Evolutionary conservation across 495 filamentous ascomycete species (phyloP), one percentile per base, ranked within the genome.

Genomic region (Hypoxylon perforatum): DNA sequence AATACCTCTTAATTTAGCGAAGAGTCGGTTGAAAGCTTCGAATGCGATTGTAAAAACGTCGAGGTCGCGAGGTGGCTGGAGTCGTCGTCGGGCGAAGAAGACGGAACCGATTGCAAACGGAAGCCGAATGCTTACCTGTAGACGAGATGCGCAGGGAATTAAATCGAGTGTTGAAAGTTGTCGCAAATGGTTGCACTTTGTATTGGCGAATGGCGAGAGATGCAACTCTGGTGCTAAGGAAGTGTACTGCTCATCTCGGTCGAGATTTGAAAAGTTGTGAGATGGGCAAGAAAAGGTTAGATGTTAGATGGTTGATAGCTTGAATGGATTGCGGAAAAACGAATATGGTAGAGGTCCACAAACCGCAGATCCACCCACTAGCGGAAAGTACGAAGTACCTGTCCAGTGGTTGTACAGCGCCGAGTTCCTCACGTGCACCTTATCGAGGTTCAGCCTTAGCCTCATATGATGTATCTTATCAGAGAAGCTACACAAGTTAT

Each of bases 1-100:
- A 62, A 23, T 47, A 56, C 67, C 70, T 62, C 35, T 63, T 18
- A 58, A 63, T 57, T 23, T 59, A 12, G 44, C 39, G 53, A 14
- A 61, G 35, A 19, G 15, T 21, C 5, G 41, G 38, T 12, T n/a
- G 15, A 39, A 51, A 17, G 35, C 8, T 22, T 47, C 23, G 50
- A 47, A 19, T 49, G 36, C 39, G 35, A 63, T 38, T 46, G 52
- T 14, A 38, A 39, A 54, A 3, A 17, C 22, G 30, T 10, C 18
- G 28, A 33, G 19, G 10, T 62, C 3, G 52, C 33, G 17, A 21
- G 39, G 47, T 48, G n/a, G 36, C 57, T 22, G 52, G 54, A 33
- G 44, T 63, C 28, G 54, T 39, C n/a, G 9, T 25, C 17, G 45
- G 30, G 35, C 15, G 6, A 50, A 21, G 21, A 65, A 65, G 41